Evolutionary conservation across 139 green algal genomes (phyloP), one percentile per base, ranked within the genome.

Genomic region (Coelastrella sp.): DNA sequence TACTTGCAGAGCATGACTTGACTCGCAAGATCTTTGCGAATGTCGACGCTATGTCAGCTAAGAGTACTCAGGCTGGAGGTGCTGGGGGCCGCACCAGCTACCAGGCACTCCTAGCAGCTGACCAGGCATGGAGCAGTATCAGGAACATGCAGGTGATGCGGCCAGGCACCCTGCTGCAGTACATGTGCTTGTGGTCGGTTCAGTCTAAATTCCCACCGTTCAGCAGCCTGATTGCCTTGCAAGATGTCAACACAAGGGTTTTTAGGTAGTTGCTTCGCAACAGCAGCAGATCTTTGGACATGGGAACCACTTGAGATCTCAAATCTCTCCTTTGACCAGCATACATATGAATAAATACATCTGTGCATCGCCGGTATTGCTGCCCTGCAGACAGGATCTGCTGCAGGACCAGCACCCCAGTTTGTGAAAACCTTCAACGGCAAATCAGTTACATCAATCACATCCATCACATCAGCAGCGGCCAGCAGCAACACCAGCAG

Each of bases 21-120:
- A 91, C 88, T 0, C 41, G 86, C 74, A 79, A 38, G 32, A 88
- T 91, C 15, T 91, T 91, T 63, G 84, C 84, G 3, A n/a, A 50
- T 25, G 72, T 91, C 3, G 87, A 89, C n/a, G n/a, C 51, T 2
- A 51, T 25, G 6, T 8, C 41, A 51, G 83, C 60, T 37, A 48
- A 50, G 57, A 51, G 62, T 13, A 40, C 4, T 5, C 83, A 92
- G 64, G 92, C 92, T n/a, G 81, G 87, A 25, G 95, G 95, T 34
- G 95, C 95, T 13, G 95, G 95, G 8, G 95, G 95, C 0, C 57
- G 84, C 59, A 96, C 93, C 6, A 96, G 90, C 8, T 95, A 92
- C 23, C 84, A 90, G 19, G 93, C 92, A 8, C 89, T 98, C 9
- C 83, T 93, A 75, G 78, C 84, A 6, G 90, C 90, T 41, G 96